Percentiles rank a stretch among this genome's conserved stretches.
Conservation (phyloP, 2,329 filamentous ascomycete species). For the Lasiodiplodia hormozganensis region DNA sequence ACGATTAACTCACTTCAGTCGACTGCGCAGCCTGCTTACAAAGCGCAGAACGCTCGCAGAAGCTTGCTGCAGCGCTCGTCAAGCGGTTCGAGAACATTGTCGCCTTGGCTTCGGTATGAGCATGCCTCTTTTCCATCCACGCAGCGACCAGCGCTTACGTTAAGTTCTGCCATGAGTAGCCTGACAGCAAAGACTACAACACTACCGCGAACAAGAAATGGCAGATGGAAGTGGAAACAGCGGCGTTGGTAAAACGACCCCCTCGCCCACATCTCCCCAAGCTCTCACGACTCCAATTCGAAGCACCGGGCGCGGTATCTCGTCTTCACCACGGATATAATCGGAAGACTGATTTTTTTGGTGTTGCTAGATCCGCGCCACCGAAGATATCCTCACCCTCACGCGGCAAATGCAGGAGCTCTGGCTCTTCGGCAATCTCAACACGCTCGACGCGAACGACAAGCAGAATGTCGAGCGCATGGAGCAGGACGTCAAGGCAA, state of each 20-base stretch:
- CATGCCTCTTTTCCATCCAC: too few relatives aligned
- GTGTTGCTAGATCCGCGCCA: slow-evolving; percentile 59
- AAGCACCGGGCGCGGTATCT: too few relatives aligned
- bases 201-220: slow-evolving; percentile 64
- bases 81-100: slow-evolving; percentile 64
- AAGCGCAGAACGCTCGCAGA: slow-evolving; percentile 47
- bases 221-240: slow-evolving; percentile 65
- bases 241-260: slow-evolving; percentile 60
- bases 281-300: too few relatives aligned
- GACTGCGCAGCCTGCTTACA: neutral
- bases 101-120: slow-evolving; percentile 56
- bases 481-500: slow-evolving; percentile 56
- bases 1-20: neutral
- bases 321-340: too few relatives aligned
- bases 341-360: too few relatives aligned
- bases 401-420: slow-evolving; percentile 70
- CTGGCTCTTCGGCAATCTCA: slow-evolving; percentile 70
- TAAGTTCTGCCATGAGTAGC: slow-evolving; percentile 40
- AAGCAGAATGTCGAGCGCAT: slow-evolving; percentile 40
- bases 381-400: slow-evolving; percentile 67
- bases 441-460: slow-evolving; percentile 53
- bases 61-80: slow-evolving; percentile 50
- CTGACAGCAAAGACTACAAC: slow-evolving; percentile 59
- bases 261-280: neutral
- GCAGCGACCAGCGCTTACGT: neutral